Percentiles rank a stretch among this genome's conserved stretches.
phyloP scores from a whole-genome alignment of 331 rosid genomes.

The Acacia concinna region DNA sequence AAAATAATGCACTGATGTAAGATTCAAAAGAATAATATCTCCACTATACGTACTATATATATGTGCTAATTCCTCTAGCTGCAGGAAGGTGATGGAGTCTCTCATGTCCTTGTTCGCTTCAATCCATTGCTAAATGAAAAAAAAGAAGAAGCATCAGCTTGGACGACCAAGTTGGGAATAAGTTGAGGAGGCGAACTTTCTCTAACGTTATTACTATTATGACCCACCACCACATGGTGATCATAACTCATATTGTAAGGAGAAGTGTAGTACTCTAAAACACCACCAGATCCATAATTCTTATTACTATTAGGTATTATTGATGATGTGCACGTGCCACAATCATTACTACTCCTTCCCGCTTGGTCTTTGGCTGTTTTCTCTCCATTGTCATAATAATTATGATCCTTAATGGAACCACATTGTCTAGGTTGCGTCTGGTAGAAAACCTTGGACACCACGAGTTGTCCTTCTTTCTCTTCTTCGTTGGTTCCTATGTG shows the following conservation, averaged over 20 bases:
- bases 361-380: constrained; percentile 18
- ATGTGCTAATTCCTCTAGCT: neutral
- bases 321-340: neutral
- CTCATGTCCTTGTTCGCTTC: constrained; percentile 53
- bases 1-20: neutral
- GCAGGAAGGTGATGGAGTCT: constrained; percentile 5
- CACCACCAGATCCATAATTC: constrained; percentile 23
- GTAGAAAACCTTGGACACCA: constrained; percentile 79
- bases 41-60: neutral
- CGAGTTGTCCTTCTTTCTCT: constrained; percentile 84
- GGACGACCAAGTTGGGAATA: constrained; percentile 74
- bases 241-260: constrained; percentile 54
- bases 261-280: constrained; percentile 55
- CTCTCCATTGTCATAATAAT: constrained; percentile 36
- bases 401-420: constrained; percentile 43
- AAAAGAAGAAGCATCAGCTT: constrained; percentile 68
- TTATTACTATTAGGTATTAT: constrained; percentile 31
- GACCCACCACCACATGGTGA: constrained; percentile 44
- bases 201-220: constrained; percentile 32
- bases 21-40: neutral
- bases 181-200: constrained; percentile 65
- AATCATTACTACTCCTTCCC: neutral
- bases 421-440: constrained; percentile 84
- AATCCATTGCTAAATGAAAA: constrained; percentile 59
- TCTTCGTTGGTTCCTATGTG: constrained; percentile 78